These are phyloP conservation scores for Madurella fahalii DNA, from an alignment of 2,329 filamentous ascomycete genomes.

Conservation along the genomic window DNA sequence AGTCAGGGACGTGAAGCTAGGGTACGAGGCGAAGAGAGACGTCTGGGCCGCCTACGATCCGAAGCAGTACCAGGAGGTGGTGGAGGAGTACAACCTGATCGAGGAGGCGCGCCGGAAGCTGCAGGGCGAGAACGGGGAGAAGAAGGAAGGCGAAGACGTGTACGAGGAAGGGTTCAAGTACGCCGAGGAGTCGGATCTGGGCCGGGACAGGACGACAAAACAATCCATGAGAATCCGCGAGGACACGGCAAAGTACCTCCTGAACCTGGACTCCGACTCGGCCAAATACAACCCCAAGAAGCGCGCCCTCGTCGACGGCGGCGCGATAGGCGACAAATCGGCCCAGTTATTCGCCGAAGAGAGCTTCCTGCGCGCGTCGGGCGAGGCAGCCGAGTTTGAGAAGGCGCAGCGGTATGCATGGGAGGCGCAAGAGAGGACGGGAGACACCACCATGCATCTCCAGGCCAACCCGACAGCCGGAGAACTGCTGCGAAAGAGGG, in stretches of 20 bases:
- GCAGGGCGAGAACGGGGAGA: conserved; percentile 35
- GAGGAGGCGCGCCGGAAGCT: conserved; percentile 65
- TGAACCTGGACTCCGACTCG: conserved; percentile 92
- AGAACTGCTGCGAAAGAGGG: conserved; percentile 76
- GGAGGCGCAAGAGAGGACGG: conserved; percentile 84
- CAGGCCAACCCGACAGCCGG: conserved; percentile 96
- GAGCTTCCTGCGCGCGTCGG: conserved; percentile 81
- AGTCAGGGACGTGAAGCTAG: conserved; percentile 77
- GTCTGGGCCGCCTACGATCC: conserved; percentile 98
- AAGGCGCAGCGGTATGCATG: conserved; percentile 85
- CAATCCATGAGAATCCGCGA: conserved; percentile 82
- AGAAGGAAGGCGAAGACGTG: conserved; percentile 47
- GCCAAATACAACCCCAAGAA: conserved; percentile 98
- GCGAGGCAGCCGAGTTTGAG: conserved; percentile 91
- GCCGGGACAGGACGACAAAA: conserved; percentile 82
- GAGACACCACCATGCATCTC: conserved; percentile 76
- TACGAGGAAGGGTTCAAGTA: conserved; percentile 67
- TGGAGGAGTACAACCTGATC: conserved; percentile 83
- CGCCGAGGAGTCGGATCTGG: conserved; percentile 95
- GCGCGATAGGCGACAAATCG: conserved; percentile 73
- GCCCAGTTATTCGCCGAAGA: conserved; percentile 86
- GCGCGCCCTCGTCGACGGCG: conserved; percentile 80
- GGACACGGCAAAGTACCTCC: conserved; percentile 93
- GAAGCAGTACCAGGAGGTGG: conserved; percentile 77
- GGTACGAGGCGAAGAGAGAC: conserved; percentile 97